Evolutionary conservation across 1,284 basidiomycete species (phyloP), one percentile per base, ranked within the genome.

Genomic region (Leccinum brunneo-olivaceum): DNA sequence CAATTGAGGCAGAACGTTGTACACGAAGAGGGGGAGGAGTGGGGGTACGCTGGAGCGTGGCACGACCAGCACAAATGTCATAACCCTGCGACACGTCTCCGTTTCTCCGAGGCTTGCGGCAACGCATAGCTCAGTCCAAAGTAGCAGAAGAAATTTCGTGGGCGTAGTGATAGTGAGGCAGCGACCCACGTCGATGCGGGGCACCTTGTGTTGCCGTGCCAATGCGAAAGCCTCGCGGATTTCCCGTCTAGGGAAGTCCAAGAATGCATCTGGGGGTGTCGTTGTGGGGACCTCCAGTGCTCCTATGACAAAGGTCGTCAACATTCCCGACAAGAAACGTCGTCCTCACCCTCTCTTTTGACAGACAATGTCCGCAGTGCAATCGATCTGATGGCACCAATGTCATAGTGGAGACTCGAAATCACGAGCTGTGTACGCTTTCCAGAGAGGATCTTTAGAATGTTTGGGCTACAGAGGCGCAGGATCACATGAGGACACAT

Each of bases 1-100:
- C 36, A 87, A 55, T 10, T 69, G 67, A 6, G 84, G 85, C 9
- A 84, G 58, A 12, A 82, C 60, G 39, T 74, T 65, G 58, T 84
- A 77, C 46, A 86, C 55, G 61, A 88, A 89, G 28, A 85, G 71
- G 1, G 84, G 84, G 19, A 89, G 66, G 9, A 89, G 68, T 1
- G 83, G 82, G 5, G 80, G 78, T 1, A 69, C 67, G 35, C 63
- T 65, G 14, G 71, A 57, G 21, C 72, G 74, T 37, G 81, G 81
- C 51, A 69, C 75, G 27, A 76, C 73, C 28, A 89, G 68, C 28
- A 79, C 72, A 58, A 79, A 83, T 0, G 79, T 78, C 28, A 77
- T 76, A 27, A 88, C 62, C 34, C 81, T 72, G 41, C 76, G 68
- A 56, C 72, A 76, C 18, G 68, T 68, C 51, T 84, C 82, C 33